Evolutionary conservation across 495 filamentous ascomycete species (phyloP).

Genomic region (Penicillium turbatum): DNA sequence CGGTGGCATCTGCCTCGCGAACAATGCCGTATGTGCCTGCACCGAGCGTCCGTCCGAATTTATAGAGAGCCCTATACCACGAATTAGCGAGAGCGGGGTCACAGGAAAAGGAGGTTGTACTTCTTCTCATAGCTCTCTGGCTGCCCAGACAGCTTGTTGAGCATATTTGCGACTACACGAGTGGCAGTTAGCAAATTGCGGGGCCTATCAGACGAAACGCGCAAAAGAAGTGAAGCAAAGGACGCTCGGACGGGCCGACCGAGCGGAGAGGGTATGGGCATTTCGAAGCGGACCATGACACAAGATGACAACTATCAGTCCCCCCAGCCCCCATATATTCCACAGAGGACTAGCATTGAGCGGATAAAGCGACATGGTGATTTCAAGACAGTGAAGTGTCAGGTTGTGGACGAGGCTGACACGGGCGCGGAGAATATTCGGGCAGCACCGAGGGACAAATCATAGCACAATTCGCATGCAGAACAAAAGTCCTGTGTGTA

Average conservation of each 20-base stretch:
- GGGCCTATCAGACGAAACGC: background rate
- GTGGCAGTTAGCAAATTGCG: constrained; percentile 29
- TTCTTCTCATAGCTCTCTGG: constrained; percentile 99
- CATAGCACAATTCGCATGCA: background rate
- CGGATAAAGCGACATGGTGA: constrained; percentile 4
- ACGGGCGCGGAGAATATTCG: constrained; percentile 1
- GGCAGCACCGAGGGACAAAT: background rate
- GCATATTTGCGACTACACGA: constrained; percentile 73
- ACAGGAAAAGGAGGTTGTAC: constrained; percentile 41
- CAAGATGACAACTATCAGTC: background rate
- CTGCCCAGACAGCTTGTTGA: constrained; percentile 97
- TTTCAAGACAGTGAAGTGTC: background rate
- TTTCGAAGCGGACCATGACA: constrained; percentile 4
- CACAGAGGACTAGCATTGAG: background rate
- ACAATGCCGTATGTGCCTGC: constrained; percentile 99
- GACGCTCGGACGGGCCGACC: constrained; percentile 17
- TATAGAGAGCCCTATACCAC: constrained; percentile 67
- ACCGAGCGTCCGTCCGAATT: constrained; percentile 87
- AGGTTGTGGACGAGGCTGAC: constrained; percentile 9
- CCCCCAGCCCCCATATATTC: constrained; percentile 1
- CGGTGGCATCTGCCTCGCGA: constrained; percentile 75
- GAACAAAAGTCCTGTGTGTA: constrained; percentile 1
- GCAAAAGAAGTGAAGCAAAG: constrained; percentile 1
- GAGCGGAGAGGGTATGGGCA: background rate
- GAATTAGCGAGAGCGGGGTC: constrained; percentile 6